phyloP scores from a whole-genome alignment of 768 basidiomycete genomes.

The Psilocybe sp. region DNA sequence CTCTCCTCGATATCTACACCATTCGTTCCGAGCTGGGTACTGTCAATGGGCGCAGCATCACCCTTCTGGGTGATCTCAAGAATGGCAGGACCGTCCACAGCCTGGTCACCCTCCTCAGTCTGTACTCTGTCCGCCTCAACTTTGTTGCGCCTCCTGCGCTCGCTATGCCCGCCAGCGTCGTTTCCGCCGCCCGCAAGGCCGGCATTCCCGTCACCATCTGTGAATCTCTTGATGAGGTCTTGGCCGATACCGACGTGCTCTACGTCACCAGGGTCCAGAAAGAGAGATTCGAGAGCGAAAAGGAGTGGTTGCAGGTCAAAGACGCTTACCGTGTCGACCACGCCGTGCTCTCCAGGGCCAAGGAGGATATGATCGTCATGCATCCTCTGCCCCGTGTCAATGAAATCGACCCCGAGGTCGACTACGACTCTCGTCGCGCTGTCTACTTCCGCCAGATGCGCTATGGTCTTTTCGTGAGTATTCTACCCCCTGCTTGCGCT shows the following conservation, averaged over 20 bases:
- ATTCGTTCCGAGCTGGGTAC: constrained; percentile 98
- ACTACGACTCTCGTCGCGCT: constrained; percentile 90
- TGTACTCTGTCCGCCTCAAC: constrained; percentile 93
- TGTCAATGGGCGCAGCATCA: constrained; percentile 93
- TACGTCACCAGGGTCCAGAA: constrained; percentile 97
- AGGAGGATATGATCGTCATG: constrained; percentile 98
- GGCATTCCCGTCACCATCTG: constrained; percentile 77
- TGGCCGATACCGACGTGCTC: constrained; percentile 90
- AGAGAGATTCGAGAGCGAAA: constrained; percentile 81
- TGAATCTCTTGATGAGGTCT: constrained; percentile 88
- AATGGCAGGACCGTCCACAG: constrained; percentile 98
- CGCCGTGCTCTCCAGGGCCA: constrained; percentile 87
- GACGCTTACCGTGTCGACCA: constrained; percentile 93
- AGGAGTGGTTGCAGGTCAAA: constrained; percentile 89
- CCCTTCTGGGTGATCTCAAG: constrained; percentile 92
- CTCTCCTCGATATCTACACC: constrained; percentile 85
- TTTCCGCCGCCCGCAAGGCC: constrained; percentile 79
- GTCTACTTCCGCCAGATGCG: constrained; percentile 99
- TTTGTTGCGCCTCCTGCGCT: constrained; percentile 88
- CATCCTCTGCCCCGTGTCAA: constrained; percentile 96
- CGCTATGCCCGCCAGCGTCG: constrained; percentile 85
- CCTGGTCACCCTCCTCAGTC: constrained; percentile 85
- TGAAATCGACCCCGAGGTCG: constrained; percentile 98
- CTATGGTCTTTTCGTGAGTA: constrained; percentile 93
- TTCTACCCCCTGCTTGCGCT: not conserved